These are phyloP conservation scores for Trichoderma polysporum DNA, from an alignment of 2,329 filamentous ascomycete species.

Conservation along the genomic window DNA sequence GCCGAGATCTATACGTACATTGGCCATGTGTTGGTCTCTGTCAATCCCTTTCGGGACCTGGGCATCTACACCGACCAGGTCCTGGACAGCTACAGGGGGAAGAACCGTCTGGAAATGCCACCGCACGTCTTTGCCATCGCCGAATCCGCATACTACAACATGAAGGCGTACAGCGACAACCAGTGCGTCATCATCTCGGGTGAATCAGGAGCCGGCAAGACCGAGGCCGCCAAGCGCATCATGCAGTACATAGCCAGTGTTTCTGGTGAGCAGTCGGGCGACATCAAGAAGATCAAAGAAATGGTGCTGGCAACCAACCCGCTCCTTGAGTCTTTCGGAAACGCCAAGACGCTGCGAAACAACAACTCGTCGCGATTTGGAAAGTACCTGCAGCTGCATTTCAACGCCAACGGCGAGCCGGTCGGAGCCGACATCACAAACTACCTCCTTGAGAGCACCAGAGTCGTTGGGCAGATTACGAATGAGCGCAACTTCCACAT, in stretches of 20 bases:
- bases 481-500: slow-evolving; percentile 99
- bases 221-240: slow-evolving; percentile 94
- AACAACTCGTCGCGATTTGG: slow-evolving; percentile 99
- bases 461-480: slow-evolving; percentile 90
- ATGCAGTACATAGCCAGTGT: slow-evolving; percentile 99
- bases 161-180: slow-evolving; percentile 99
- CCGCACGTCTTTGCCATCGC: slow-evolving; percentile 98
- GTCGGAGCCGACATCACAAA: slow-evolving; percentile 98
- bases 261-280: slow-evolving; percentile 78
- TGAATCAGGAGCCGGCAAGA: slow-evolving; percentile 97
- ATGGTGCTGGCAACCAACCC: slow-evolving; percentile 99
- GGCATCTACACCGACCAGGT: slow-evolving; percentile 97
- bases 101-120: slow-evolving; percentile 92
- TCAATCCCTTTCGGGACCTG: slow-evolving; percentile 96
- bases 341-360: slow-evolving; percentile 95
- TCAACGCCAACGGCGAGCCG: slow-evolving; percentile 87
- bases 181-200: slow-evolving; percentile 99
- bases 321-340: slow-evolving; percentile 94
- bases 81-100: slow-evolving; percentile 89
- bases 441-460: slow-evolving; percentile 91
- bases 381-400: slow-evolving; percentile 97
- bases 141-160: slow-evolving; percentile 97
- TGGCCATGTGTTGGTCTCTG: slow-evolving; percentile 97
- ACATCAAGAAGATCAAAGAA: slow-evolving; percentile 96
- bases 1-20: slow-evolving; percentile 99